phyloP scores from a whole-genome alignment of 2,329 filamentous ascomycete genomes.

The Pseudomassariella vexata region DNA sequence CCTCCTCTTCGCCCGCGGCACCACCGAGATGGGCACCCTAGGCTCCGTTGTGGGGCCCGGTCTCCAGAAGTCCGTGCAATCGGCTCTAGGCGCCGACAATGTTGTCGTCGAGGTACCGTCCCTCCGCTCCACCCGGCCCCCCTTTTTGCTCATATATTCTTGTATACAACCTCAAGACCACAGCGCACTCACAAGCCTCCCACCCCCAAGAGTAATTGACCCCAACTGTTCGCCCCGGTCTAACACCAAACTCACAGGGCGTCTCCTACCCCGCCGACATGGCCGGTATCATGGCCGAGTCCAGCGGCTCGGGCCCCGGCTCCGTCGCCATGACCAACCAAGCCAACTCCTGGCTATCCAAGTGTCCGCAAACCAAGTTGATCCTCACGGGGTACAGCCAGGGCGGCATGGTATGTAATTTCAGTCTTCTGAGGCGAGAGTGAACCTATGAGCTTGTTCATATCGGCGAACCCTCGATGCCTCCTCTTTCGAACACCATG shows the following conservation, averaged over 20 bases:
- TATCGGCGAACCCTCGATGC: no score
- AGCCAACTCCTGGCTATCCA: neutral
- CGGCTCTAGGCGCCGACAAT: constrained; percentile 4
- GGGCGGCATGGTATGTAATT: constrained; percentile 7
- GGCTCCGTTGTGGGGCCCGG: constrained; percentile 6
- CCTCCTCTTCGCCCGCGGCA: constrained; percentile 7
- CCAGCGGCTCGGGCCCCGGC: constrained; percentile 1
- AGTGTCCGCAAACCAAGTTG: constrained; percentile 7
- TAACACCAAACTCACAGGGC: no score
- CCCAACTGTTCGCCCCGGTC: no score
- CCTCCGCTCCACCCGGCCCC: no score
- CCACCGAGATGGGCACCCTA: constrained; percentile 7
- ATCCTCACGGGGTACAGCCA: constrained; percentile 6
- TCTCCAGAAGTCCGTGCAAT: constrained; percentile 3
- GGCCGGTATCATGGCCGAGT: constrained; percentile 6
- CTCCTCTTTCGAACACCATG: no score
- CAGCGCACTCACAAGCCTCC: neutral
- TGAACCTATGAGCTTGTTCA: no score
- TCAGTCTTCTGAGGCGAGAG: no score
- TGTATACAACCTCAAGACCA: neutral
- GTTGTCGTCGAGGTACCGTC: constrained; percentile 5
- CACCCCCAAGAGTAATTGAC: no score
- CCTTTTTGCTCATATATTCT: no score
- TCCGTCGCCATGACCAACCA: constrained; percentile 4
- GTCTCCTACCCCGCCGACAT: constrained; percentile 2